Conservation (phyloP, 2,329 filamentous ascomycete genomes). For the Didymella exigua region DNA sequence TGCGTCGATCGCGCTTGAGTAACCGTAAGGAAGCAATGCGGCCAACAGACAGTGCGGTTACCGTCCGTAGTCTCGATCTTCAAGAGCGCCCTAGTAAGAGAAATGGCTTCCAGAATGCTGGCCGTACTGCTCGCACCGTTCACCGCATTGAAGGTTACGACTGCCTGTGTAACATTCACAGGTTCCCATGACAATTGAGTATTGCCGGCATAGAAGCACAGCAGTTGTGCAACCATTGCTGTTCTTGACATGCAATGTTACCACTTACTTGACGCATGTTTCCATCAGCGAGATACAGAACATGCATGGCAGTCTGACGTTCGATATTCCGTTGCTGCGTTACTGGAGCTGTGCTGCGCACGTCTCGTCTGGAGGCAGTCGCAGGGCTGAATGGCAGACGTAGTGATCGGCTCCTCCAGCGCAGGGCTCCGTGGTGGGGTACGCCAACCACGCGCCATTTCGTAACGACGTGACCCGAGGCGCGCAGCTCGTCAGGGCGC, state of each 20-base stretch:
- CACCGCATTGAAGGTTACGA: not conserved
- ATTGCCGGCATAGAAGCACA: not conserved
- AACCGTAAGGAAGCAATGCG: not conserved
- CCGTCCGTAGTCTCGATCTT: not conserved
- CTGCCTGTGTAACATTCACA: not conserved
- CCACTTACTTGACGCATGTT: not conserved
- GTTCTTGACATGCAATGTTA: not conserved
- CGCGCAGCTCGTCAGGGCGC: not conserved
- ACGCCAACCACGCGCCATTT: not conserved
- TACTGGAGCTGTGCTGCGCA: not conserved
- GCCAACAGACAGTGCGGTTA: not conserved
- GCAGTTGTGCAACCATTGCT: not conserved
- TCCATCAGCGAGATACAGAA: not conserved
- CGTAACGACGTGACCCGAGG: slow-evolving; percentile 6
- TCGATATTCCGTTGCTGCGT: not conserved
- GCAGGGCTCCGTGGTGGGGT: slow-evolving; percentile 2
- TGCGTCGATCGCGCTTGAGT: not conserved
- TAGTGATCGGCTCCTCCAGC: slow-evolving; percentile 5
- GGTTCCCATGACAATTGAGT: not conserved
- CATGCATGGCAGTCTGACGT: not conserved
- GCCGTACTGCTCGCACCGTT: not conserved
- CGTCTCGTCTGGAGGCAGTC: not conserved
- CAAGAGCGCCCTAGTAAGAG: not conserved
- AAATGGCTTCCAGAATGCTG: not conserved
- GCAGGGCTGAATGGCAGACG: not conserved